A percentile compares a stretch with the other conserved stretches of the same genome.
These are phyloP conservation scores for Talaromyces pinophilus DNA, from an alignment of 2,329 filamentous ascomycete species.

Conservation along the genomic window DNA sequence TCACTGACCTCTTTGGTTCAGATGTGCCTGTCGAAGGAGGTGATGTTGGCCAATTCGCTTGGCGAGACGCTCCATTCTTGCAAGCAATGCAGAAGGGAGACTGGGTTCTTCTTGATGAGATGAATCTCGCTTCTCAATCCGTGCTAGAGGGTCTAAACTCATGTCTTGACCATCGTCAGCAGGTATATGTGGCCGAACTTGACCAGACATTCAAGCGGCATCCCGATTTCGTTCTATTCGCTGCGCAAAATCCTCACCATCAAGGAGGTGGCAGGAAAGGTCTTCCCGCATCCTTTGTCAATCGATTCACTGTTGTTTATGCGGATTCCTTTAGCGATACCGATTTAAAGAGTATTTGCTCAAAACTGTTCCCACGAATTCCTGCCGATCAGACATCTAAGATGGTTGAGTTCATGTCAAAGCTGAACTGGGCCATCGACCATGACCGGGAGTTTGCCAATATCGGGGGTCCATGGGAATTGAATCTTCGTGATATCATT, in stretches of 20 bases:
- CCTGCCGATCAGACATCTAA: slow-evolving; percentile 60
- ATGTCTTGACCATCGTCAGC: slow-evolving; percentile 92
- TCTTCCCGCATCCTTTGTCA: slow-evolving; percentile 91
- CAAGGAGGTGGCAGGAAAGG: slow-evolving; percentile 96
- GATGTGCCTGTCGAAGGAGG: slow-evolving; percentile 95
- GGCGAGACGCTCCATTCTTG: slow-evolving; percentile 93
- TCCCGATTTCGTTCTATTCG: slow-evolving; percentile 88
- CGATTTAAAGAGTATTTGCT: slow-evolving; percentile 80
- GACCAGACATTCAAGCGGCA: slow-evolving; percentile 93
- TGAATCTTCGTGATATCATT: slow-evolving; percentile 87
- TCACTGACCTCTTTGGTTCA: slow-evolving; percentile 96
- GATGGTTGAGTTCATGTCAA: slow-evolving; percentile 77
- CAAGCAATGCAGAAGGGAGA: slow-evolving; percentile 95
- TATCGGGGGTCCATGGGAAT: slow-evolving; percentile 83
- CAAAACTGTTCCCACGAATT: slow-evolving; percentile 70
- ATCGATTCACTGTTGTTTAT: slow-evolving; percentile 97
- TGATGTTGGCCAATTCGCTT: slow-evolving; percentile 84
- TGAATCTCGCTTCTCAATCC: slow-evolving; percentile 97
- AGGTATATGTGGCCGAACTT: slow-evolving; percentile 92
- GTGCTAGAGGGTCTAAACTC: slow-evolving; percentile 95
- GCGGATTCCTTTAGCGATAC: slow-evolving; percentile 82
- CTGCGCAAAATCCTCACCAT: slow-evolving; percentile 95
- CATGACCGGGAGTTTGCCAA: slow-evolving; percentile 56
- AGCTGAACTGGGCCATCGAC: slow-evolving; percentile 72
- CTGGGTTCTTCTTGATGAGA: slow-evolving; percentile 96